A percentile compares a stretch with the other conserved stretches of the same genome.
Evolutionary conservation across 169 alveolate species (phyloP).

Genomic region (Babesia ovis): DNA sequence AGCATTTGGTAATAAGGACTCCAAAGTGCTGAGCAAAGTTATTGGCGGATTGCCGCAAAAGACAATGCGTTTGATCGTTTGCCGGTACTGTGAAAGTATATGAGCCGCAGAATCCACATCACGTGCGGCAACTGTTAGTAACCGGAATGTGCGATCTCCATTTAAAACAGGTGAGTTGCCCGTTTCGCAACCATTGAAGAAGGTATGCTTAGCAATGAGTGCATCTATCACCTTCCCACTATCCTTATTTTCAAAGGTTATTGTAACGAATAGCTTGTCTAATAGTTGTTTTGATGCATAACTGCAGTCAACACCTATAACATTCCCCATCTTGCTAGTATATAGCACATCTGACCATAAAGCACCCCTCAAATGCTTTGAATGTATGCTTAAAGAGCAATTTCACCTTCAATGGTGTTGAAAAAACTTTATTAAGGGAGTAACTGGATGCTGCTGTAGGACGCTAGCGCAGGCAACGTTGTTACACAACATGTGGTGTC

Average conservation of each 20-base stretch:
- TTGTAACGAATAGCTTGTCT: slow-evolving; percentile 1
- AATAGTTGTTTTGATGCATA: slow-evolving; percentile 4
- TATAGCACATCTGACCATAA: no score
- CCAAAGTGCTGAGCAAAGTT: slow-evolving; percentile 6
- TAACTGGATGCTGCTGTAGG: no score
- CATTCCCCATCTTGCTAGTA: slow-evolving; percentile 9
- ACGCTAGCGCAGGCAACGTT: no score
- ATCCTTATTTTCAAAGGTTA: neutral
- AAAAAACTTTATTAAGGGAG: no score
- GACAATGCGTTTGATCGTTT: neutral
- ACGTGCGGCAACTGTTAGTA: neutral
- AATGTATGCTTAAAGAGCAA: no score
- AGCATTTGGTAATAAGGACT: slow-evolving; percentile 16
- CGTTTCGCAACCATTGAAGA: neutral
- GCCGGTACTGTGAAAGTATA: neutral
- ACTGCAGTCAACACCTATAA: slow-evolving; percentile 34
- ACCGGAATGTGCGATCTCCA: neutral
- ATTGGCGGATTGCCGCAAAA: slow-evolving; percentile 8
- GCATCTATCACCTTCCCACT: neutral
- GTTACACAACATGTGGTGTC: no score
- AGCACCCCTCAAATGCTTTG: no score
- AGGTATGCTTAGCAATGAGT: neutral
- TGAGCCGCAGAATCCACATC: slow-evolving; percentile 3
- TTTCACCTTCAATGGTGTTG: no score
- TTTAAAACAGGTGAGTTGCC: neutral